These are phyloP conservation scores for Fagopyrum esculentum DNA, from an alignment of 148 eudicot genomes.

Conservation along the genomic window DNA sequence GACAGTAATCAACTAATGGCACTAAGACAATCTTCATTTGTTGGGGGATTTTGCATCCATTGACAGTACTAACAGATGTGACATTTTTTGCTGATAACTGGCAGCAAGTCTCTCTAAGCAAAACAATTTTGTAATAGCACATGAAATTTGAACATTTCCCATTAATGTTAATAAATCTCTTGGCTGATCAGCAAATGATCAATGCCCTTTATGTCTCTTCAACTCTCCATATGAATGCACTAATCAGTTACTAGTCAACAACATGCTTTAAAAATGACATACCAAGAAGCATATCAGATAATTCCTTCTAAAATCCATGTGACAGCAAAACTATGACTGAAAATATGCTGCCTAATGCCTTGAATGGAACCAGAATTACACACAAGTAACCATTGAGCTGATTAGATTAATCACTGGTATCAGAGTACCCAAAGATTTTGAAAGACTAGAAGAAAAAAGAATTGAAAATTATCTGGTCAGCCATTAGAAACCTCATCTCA, in stretches of 20 bases:
- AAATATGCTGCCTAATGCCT: not conserved
- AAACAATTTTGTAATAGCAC: no score
- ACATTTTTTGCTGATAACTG: no score
- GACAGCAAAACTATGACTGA: not conserved
- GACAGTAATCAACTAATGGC: no score
- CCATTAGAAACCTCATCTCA: conserved; percentile 27
- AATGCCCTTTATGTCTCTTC: not conserved
- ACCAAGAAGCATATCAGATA: not conserved
- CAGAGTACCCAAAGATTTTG: not conserved
- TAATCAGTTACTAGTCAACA: not conserved
- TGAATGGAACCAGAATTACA: not conserved
- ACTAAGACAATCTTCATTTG: no score
- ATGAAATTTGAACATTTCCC: not conserved
- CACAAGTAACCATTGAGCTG: no score
- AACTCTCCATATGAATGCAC: not conserved
- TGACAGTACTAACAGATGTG: no score
- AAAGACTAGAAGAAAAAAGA: not conserved
- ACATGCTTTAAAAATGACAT: not conserved
- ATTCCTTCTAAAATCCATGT: not conserved
- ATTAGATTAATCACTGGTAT: no score
- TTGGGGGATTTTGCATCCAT: no score
- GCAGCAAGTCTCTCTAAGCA: no score
- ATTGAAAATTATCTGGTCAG: conserved; percentile 34
- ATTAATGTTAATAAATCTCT: not conserved
- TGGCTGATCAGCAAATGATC: not conserved